Evolutionary conservation across 805 yeast species (phyloP).

Genomic region (Candida odintsovae): DNA sequence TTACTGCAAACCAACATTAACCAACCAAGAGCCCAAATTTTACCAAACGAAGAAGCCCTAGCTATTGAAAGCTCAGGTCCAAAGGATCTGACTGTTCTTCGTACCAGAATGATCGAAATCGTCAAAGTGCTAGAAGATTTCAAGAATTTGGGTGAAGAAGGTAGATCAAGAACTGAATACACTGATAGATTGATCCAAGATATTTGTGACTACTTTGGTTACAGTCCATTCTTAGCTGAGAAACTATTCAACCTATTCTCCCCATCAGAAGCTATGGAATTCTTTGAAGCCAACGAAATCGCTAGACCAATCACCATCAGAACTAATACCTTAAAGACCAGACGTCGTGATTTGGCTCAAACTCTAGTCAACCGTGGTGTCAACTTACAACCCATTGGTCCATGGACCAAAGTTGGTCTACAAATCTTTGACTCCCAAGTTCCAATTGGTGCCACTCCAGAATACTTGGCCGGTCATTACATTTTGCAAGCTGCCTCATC

Average conservation of each 20-base stretch:
- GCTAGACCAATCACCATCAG: conserved; percentile 95
- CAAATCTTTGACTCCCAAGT: conserved; percentile 98
- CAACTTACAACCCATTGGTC: conserved; percentile 92
- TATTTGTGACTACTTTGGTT: conserved; percentile 91
- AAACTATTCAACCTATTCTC: conserved; percentile 87
- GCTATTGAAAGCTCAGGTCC: conserved; percentile 45
- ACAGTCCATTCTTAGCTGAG: conserved; percentile 86
- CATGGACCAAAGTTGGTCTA: conserved; percentile 97
- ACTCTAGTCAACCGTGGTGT: conserved; percentile 94
- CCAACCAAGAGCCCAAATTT: conserved; percentile 71
- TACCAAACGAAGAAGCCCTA: conserved; percentile 66
- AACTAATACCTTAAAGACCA: conserved; percentile 92
- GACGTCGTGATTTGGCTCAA: conserved; percentile 95
- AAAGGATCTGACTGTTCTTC: conserved; percentile 71
- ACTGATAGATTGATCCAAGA: conserved; percentile 73
- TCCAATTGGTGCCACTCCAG: conserved; percentile 99
- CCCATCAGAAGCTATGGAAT: conserved; percentile 96
- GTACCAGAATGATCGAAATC: conserved; percentile 94
- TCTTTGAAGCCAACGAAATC: conserved; percentile 96
- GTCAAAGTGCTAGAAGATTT: conserved; percentile 92
- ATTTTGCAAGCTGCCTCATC: conserved; percentile 98
- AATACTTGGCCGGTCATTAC: conserved; percentile 95
- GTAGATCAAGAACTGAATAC: conserved; percentile 81
- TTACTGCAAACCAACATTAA: conserved; percentile 48
- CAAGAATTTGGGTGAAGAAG: conserved; percentile 75